Conservation (phyloP, 179 eudicot species). For the Spinacia oleracea region DNA sequence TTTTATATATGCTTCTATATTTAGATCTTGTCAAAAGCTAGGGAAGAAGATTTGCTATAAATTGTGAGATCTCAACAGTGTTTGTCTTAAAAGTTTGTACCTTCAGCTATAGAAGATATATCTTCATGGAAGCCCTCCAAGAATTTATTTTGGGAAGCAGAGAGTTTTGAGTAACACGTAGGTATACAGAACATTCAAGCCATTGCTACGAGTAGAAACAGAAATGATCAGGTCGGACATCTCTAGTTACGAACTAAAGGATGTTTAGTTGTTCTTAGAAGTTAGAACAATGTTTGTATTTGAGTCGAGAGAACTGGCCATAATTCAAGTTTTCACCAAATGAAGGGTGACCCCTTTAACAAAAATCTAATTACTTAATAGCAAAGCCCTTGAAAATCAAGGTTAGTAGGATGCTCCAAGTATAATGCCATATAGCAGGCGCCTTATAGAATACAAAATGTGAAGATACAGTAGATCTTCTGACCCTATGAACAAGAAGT, state of each 20-base stretch:
- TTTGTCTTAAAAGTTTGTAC: neutral
- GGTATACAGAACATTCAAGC: neutral
- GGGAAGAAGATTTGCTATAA: neutral
- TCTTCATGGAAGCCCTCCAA: neutral
- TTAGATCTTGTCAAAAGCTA: neutral
- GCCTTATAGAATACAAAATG: neutral
- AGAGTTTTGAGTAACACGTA: neutral
- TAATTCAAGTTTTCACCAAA: neutral
- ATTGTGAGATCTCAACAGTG: neutral
- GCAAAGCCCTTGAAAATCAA: neutral
- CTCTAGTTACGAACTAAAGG: neutral
- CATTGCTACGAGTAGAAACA: neutral
- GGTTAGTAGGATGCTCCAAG: neutral
- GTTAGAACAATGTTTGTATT: neutral
- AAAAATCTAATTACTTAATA: neutral
- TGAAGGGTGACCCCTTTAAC: neutral
- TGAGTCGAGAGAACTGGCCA: neutral
- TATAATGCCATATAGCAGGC: neutral
- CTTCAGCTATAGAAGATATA: neutral
- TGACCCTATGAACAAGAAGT: too few relatives aligned
- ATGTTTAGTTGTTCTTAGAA: neutral
- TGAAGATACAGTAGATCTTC: neutral
- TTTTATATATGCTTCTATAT: neutral
- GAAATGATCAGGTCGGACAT: neutral
- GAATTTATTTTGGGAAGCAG: neutral